A percentile compares a stretch with the other conserved stretches of the same genome.
Evolutionary conservation across 768 basidiomycete genomes (phyloP).

Genomic region (Boletus vermiculosoides): DNA sequence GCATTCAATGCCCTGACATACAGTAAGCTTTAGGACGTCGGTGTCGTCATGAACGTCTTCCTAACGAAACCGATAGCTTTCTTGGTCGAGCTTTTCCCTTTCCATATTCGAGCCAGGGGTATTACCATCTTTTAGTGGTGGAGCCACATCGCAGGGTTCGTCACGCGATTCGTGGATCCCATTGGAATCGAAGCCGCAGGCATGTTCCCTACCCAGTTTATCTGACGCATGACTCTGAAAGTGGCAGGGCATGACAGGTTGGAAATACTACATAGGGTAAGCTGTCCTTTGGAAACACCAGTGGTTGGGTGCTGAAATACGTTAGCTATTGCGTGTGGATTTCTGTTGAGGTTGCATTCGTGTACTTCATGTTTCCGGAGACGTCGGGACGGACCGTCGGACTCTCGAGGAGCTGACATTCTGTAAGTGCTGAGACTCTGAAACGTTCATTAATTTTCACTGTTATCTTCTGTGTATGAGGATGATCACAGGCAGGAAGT

Average conservation of each 20-base stretch:
- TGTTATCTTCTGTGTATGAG: not conserved
- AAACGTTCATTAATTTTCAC: no score
- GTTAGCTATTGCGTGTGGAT: conserved; percentile 17
- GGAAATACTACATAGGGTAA: conserved; percentile 18
- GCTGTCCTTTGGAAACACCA: not conserved
- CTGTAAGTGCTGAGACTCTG: conserved; percentile 2
- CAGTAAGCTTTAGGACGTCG: not conserved
- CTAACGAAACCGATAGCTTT: conserved; percentile 39
- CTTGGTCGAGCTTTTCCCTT: conserved; percentile 65
- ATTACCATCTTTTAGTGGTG: conserved; percentile 61
- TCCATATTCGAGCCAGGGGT: conserved; percentile 57
- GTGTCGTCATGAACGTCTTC: not conserved
- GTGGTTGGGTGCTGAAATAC: not conserved
- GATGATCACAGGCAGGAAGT: not conserved
- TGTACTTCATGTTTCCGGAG: conserved; percentile 22
- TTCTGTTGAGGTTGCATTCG: conserved; percentile 12
- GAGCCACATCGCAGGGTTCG: conserved; percentile 35
- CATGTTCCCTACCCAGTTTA: not conserved
- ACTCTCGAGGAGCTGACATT: conserved; percentile 22
- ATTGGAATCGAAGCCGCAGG: conserved; percentile 9
- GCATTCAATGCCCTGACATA: not conserved
- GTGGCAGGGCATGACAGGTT: not conserved
- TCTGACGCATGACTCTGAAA: not conserved
- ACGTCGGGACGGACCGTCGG: conserved; percentile 16
- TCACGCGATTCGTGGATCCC: conserved; percentile 8